Base-by-base conservation (phyloP, 169 alveolate species). In the Plasmodium ovale region DNA sequence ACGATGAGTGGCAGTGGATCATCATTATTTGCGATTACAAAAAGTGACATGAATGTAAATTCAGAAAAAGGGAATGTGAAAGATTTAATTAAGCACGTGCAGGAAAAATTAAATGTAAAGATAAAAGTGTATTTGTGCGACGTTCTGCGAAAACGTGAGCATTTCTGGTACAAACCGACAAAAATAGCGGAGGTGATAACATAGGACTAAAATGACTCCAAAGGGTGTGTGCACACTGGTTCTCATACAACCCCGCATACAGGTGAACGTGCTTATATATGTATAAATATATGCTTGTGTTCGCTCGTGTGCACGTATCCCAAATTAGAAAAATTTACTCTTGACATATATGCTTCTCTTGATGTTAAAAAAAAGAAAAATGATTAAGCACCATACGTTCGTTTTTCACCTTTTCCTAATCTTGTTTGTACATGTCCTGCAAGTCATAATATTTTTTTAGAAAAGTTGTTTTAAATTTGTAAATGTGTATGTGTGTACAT, bases 1-100 rank as follows among this genome's bases (percentile, higher is more conserved):
- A 21, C 88, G 25, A 77, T 77, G 88, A 77, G 88, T 77, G 88
- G 88, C 12, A 77, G 88, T 39, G 88, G 88, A 7, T 77, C 88
- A 44, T 42, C 88, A 10, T 31, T 77, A 60, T 77, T 77, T 77
- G 74, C 77, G 9, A 31, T 77, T n/a, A 44, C 88, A 35, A 77
- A 77, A 44, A 77, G 62, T n/a, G 29, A 73, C 23, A 64, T 60
- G 23, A 44, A 54, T 77, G 39, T 49, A 62, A 12, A 60, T n/a
- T 27, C 10, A 4, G 67, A 77, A 54, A 77, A 62, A 37, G 39
- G 12, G 27, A n/a, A 39, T 25, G 31, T 77, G 25, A 62, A 77
- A 77, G 54, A 77, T 27, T 27, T 77, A 68, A 77, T 77, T 29
- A 42, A 62, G 16, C 51, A 77, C 14, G 58, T 64, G 29, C 27